phyloP scores from a whole-genome alignment of 1,139 yeast genomes.

The Protomyces inundatus region DNA sequence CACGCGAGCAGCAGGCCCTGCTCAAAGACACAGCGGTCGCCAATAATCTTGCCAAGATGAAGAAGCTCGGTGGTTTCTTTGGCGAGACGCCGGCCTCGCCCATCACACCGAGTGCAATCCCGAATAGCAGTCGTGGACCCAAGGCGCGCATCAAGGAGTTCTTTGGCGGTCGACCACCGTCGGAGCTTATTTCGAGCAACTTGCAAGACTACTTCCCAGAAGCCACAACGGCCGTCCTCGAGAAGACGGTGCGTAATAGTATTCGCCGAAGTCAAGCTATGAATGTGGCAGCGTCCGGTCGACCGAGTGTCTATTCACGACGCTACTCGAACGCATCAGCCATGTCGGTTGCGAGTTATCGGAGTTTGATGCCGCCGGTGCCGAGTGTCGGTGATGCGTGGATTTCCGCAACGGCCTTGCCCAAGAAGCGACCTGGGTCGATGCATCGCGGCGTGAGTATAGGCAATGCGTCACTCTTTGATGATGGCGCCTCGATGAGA shows the following conservation, averaged over 20 bases:
- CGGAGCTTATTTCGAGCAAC: constrained; percentile 84
- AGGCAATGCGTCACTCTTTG: neutral
- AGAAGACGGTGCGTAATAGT: constrained; percentile 77
- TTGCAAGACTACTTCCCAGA: constrained; percentile 89
- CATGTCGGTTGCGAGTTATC: constrained; percentile 11
- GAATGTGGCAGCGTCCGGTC: constrained; percentile 6
- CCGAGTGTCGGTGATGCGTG: constrained; percentile 25
- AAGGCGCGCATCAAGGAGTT: constrained; percentile 42
- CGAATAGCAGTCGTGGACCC: constrained; percentile 8
- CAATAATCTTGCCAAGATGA: constrained; percentile 22
- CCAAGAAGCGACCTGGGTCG: constrained; percentile 17
- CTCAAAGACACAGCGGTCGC: constrained; percentile 24
- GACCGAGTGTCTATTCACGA: neutral
- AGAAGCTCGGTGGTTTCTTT: constrained; percentile 27
- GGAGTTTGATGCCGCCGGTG: constrained; percentile 11
- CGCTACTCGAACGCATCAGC: constrained; percentile 15
- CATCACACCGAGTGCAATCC: neutral
- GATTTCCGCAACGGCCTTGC: constrained; percentile 11
- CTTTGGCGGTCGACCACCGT: constrained; percentile 89
- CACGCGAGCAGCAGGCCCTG: constrained; percentile 30
- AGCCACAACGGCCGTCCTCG: constrained; percentile 64
- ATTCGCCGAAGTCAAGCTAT: constrained; percentile 49
- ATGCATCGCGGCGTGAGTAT: constrained; percentile 6
- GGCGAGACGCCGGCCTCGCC: constrained; percentile 27
- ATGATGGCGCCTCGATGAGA: neutral